These are phyloP conservation scores for Nicotiana knightiana DNA, from an alignment of 257 asterid genomes.

Conservation along the genomic window DNA sequence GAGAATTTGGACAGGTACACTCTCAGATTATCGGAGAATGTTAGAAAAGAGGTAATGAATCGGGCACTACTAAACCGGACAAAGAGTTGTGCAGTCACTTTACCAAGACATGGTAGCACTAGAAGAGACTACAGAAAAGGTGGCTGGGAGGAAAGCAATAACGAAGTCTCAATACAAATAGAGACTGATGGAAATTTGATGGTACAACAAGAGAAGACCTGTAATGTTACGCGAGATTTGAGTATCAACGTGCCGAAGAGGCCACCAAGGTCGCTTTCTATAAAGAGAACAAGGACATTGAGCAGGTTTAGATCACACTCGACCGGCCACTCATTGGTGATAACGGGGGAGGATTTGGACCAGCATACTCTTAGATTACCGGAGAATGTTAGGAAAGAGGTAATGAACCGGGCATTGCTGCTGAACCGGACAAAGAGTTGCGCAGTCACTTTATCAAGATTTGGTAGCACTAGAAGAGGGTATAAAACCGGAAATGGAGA, in stretches of 20 bases:
- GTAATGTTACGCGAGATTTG: slow-evolving; percentile 20
- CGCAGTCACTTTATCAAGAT: slow-evolving; percentile 29
- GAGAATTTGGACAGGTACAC: slow-evolving; percentile 72
- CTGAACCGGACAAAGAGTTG: slow-evolving; percentile 47
- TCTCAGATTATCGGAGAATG: slow-evolving; percentile 46
- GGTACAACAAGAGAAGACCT: background rate
- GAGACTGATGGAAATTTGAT: slow-evolving; percentile 15
- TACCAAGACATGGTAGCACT: slow-evolving; percentile 42
- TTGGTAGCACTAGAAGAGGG: slow-evolving; percentile 44
- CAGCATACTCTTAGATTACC: slow-evolving; percentile 72
- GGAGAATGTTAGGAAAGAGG: slow-evolving; percentile 52
- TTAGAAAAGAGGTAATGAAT: slow-evolving; percentile 64
- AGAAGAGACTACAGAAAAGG: slow-evolving; percentile 30
- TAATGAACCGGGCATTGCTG: slow-evolving; percentile 56
- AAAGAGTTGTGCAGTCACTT: slow-evolving; percentile 27
- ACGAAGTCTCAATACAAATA: slow-evolving; percentile 36
- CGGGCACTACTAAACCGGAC: slow-evolving; percentile 58
- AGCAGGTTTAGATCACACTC: slow-evolving; percentile 77
- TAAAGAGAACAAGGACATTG: slow-evolving; percentile 20
- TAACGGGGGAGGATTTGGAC: slow-evolving; percentile 59
- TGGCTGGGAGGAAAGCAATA: too few relatives aligned
- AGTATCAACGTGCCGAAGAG: slow-evolving; percentile 28
- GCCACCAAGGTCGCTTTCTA: slow-evolving; percentile 43
- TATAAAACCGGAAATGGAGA: slow-evolving; percentile 39
- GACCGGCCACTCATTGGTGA: slow-evolving; percentile 80